phyloP scores from a whole-genome alignment of 129 eudicot species.

The Silybum marianum region DNA sequence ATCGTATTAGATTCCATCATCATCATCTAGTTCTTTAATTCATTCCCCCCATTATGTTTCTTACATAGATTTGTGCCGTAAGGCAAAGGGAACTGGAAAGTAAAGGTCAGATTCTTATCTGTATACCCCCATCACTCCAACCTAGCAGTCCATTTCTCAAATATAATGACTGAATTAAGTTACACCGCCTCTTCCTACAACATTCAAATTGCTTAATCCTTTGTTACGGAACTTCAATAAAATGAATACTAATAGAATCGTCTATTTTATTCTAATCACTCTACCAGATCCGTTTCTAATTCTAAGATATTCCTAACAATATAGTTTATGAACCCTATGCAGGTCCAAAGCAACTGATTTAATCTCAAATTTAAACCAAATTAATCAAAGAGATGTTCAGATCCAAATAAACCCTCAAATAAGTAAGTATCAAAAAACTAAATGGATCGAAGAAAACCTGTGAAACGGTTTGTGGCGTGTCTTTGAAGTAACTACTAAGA shows the following conservation, averaged over 20 bases:
- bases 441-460: slow-evolving; percentile 46
- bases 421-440: not conserved
- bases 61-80: not conserved
- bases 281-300: slow-evolving; percentile 22
- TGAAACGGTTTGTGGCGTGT: slow-evolving; percentile 86
- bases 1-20: not conserved
- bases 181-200: not conserved
- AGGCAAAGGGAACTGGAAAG: not conserved
- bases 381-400: not conserved
- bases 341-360: not conserved
- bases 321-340: slow-evolving; percentile 8
- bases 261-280: not conserved
- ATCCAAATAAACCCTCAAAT: not conserved
- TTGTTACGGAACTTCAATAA: not conserved
- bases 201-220: slow-evolving; percentile 10
- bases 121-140: not conserved
- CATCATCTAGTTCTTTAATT: not conserved
- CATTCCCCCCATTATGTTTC: not conserved
- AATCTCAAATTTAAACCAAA: not conserved
- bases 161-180: not conserved
- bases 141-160: slow-evolving; percentile 3
- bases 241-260: too few species aligned
- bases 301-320: not conserved
- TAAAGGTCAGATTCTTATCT: not conserved
- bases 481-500: slow-evolving; percentile 73